Conservation (phyloP, 1,284 basidiomycete genomes). For the Laetiporus sulphureus region DNA sequence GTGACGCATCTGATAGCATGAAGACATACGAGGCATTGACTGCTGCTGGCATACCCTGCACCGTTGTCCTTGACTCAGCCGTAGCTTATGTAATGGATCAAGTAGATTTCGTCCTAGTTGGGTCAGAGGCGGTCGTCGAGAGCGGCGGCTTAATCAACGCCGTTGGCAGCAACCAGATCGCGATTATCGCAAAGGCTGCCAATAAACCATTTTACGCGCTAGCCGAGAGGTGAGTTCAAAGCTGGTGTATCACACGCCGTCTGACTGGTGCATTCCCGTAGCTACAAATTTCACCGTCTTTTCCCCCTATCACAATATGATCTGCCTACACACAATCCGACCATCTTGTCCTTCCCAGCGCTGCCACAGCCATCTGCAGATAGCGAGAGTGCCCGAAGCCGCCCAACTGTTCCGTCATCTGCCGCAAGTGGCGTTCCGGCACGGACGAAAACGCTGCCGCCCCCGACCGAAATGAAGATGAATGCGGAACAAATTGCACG, state of each 20-base stretch:
- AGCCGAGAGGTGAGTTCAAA: constrained; percentile 71
- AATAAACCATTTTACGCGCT: constrained; percentile 97
- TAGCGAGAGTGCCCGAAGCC: constrained; percentile 6
- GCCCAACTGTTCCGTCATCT: constrained; percentile 6
- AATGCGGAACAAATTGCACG: constrained; percentile 67
- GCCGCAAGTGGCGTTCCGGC: constrained; percentile 10
- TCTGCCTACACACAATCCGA: constrained; percentile 77
- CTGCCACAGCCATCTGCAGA: constrained; percentile 25
- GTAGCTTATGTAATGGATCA: constrained; percentile 97
- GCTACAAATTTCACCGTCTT: constrained; percentile 96
- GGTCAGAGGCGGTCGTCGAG: constrained; percentile 96
- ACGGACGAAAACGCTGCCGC: constrained; percentile 9
- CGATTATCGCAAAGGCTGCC: constrained; percentile 89
- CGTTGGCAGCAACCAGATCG: constrained; percentile 94
- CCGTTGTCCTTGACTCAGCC: constrained; percentile 92
- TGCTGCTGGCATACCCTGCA: constrained; percentile 87
- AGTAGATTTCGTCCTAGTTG: constrained; percentile 87
- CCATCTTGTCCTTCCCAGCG: constrained; percentile 59
- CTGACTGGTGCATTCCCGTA: constrained; percentile 29
- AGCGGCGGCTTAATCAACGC: constrained; percentile 86
- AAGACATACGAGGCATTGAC: constrained; percentile 84
- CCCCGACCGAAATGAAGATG: constrained; percentile 39
- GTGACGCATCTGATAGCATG: constrained; percentile 44
- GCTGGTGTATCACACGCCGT: constrained; percentile 13
- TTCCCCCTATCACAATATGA: constrained; percentile 98